These are phyloP conservation scores for Pilaira anomala DNA, from an alignment of 192 early-diverging fungal genomes.

Conservation along the genomic window DNA sequence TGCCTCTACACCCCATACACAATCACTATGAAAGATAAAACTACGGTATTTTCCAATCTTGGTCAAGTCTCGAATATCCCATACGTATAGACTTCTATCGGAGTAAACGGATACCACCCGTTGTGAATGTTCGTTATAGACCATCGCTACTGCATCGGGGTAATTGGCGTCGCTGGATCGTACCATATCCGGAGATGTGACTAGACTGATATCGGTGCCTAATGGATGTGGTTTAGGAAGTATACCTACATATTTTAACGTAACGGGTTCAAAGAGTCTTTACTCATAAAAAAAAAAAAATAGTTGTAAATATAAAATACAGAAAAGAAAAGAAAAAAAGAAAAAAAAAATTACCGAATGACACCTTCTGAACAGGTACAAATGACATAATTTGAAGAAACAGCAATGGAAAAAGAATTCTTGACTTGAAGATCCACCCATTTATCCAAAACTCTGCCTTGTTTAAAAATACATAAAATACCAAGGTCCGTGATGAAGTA, in stretches of 20 bases:
- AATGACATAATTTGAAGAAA: constrained; percentile 57
- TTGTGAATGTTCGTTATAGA: constrained; percentile 47
- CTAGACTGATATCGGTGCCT: constrained; percentile 47
- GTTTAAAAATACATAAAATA: constrained; percentile 62
- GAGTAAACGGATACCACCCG: constrained; percentile 64
- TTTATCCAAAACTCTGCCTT: constrained; percentile 64
- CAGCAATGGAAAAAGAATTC: constrained; percentile 57
- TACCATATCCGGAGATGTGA: constrained; percentile 24
- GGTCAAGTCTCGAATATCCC: constrained; percentile 61
- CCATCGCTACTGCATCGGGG: constrained; percentile 61
- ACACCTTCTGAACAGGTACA: constrained; percentile 78
- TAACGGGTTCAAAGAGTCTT: constrained; percentile 72
- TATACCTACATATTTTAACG: constrained; percentile 66
- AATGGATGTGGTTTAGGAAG: constrained; percentile 70
- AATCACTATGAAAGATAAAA: constrained; percentile 70
- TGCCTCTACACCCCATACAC: constrained; percentile 81
- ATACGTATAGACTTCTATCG: constrained; percentile 71
- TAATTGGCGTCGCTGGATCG: constrained; percentile 33
- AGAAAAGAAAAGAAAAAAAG: not conserved
- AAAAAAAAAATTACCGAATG: constrained; percentile 44
- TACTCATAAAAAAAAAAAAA: not conserved
- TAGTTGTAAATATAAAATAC: not conserved
- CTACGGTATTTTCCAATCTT: constrained; percentile 55
- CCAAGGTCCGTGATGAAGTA: constrained; percentile 73
- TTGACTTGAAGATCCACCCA: constrained; percentile 81